These are phyloP conservation scores for Choricystis sp. DNA, from an alignment of 139 green algal species.

Conservation along the genomic window DNA sequence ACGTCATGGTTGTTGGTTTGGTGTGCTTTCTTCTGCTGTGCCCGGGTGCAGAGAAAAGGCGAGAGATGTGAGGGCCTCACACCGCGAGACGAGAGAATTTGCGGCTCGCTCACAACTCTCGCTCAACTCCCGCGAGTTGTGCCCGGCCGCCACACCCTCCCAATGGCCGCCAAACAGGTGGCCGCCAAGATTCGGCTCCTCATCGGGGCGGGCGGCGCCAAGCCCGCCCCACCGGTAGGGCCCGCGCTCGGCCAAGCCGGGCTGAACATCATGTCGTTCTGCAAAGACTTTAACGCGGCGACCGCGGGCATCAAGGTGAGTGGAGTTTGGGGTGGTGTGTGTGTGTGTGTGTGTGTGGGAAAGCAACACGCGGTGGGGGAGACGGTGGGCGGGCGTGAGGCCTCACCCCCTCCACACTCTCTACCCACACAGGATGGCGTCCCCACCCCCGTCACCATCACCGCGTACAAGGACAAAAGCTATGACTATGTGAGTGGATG, in stretches of 20 bases:
- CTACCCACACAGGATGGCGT: constrained; percentile 25
- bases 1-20: neutral
- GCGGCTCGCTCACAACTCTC: too few species aligned
- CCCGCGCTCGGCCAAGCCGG: constrained; percentile 87
- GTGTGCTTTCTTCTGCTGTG: neutral
- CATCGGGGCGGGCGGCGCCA: constrained; percentile 82
- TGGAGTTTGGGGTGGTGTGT: neutral
- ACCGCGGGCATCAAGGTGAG: constrained; percentile 64
- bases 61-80: neutral
- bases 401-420: neutral
- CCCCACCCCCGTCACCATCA: constrained; percentile 46
- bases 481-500: constrained; percentile 60
- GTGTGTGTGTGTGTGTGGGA: neutral
- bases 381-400: too few species aligned
- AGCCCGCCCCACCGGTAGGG: constrained; percentile 84
- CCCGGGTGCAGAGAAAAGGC: neutral
- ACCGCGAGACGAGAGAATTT: neutral
- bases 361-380: neutral
- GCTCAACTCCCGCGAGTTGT: too few species aligned
- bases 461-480: constrained; percentile 67
- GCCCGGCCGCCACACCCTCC: too few species aligned
- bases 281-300: constrained; percentile 97
- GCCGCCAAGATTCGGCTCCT: constrained; percentile 64
- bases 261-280: constrained; percentile 98
- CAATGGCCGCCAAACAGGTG: constrained; percentile 32